Percentiles rank a stretch among this genome's conserved stretches.
Evolutionary conservation across 352 stramenopile species (phyloP).

Genomic region (Globisporangium middletonii): DNA sequence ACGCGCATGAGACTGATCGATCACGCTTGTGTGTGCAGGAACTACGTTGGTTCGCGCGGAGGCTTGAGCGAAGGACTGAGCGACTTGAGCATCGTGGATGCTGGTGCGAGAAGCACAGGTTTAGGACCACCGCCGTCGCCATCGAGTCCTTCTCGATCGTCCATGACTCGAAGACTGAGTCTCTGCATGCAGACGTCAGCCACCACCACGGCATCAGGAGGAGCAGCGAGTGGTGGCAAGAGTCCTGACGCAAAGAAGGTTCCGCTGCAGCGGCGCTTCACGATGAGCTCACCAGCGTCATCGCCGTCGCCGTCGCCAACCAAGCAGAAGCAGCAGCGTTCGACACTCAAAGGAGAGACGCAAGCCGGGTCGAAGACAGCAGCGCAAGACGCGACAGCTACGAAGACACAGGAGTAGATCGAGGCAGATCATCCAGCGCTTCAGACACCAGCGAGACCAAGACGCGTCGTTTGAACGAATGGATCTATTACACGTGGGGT

Average conservation of each 20-base stretch:
- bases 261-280: slow-evolving; percentile 34
- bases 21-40: slow-evolving; percentile 14
- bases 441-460: background rate
- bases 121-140: slow-evolving; percentile 8
- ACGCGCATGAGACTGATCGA: background rate
- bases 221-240: background rate
- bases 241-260: slow-evolving; percentile 16
- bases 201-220: background rate
- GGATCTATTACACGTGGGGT: slow-evolving; percentile 1
- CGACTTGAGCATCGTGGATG: background rate
- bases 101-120: background rate
- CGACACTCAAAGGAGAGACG: background rate
- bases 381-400: background rate
- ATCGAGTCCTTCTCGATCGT: slow-evolving; percentile 9
- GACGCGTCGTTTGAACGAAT: background rate
- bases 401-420: background rate
- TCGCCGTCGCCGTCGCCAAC: slow-evolving; percentile 8
- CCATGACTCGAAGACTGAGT: slow-evolving; percentile 31
- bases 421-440: no score
- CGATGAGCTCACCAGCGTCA: slow-evolving; percentile 17
- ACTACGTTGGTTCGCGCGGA: slow-evolving; percentile 51
- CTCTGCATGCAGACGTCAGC: slow-evolving; percentile 30
- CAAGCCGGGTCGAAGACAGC: background rate
- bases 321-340: background rate
- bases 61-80: background rate